These are phyloP conservation scores for Suhomyces ambrosiae DNA, from an alignment of 1,139 yeast species.

Conservation along the genomic window DNA sequence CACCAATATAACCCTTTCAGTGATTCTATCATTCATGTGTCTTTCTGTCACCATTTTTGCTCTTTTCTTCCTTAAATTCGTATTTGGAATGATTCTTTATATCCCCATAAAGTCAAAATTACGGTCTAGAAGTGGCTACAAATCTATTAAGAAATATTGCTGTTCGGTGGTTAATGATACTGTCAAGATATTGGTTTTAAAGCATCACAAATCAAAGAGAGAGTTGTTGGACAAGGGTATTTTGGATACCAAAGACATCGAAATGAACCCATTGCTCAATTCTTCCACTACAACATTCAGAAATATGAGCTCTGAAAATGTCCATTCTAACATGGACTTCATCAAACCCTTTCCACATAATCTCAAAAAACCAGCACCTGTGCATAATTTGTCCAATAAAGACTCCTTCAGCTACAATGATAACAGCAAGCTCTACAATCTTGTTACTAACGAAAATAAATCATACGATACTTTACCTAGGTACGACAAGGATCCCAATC, in stretches of 20 bases:
- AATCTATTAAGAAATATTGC: conserved; percentile 58
- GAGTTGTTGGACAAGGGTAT: conserved; percentile 40
- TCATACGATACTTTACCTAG: conserved; percentile 9
- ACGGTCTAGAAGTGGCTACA: conserved; percentile 29
- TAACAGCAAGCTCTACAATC: conserved; percentile 14
- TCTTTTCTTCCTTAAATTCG: conserved; percentile 62
- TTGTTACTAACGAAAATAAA: conserved; percentile 4
- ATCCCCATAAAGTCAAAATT: conserved; percentile 58
- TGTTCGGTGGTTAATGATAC: conserved; percentile 56
- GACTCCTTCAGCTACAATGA: conserved; percentile 10
- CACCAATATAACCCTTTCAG: conserved; percentile 63
- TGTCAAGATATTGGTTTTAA: conserved; percentile 53
- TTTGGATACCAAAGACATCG: conserved; percentile 27
- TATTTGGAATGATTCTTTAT: conserved; percentile 57
- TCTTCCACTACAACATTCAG: conserved; percentile 13
- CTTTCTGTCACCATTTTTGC: conserved; percentile 78
- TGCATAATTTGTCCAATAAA: conserved; percentile 6
- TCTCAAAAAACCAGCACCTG: conserved; percentile 9
- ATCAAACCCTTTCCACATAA: conserved; percentile 12
- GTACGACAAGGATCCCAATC: conserved; percentile 2
- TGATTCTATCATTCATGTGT: conserved; percentile 73
- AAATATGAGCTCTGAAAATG: conserved; percentile 6
- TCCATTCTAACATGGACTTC: conserved; percentile 1
- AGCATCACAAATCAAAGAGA: conserved; percentile 46
- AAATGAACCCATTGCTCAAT: conserved; percentile 30